phyloP scores from a whole-genome alignment of 2,329 filamentous ascomycete genomes.

The Calonectria pseudoturangicola region DNA sequence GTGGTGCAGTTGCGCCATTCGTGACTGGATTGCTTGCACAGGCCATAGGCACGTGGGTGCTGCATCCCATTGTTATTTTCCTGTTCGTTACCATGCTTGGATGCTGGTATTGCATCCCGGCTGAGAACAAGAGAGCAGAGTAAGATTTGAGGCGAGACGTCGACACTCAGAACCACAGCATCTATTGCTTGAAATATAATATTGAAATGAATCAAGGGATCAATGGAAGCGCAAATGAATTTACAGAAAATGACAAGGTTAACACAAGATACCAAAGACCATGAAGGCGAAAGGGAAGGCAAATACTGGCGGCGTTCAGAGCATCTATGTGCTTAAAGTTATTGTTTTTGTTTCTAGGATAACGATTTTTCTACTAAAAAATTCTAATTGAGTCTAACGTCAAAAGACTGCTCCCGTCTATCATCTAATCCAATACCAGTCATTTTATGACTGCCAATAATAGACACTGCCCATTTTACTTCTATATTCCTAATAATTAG shows the following conservation, averaged over 20 bases:
- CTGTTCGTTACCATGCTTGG: slow-evolving; percentile 79
- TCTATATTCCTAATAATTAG: slow-evolving; percentile 18
- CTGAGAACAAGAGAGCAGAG: slow-evolving; percentile 75
- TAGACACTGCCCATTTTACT: slow-evolving; percentile 22
- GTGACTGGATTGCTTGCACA: slow-evolving; percentile 79
- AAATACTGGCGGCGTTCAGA: not conserved
- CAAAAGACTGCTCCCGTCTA: slow-evolving; percentile 39
- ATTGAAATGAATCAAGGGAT: not conserved
- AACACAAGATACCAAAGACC: not conserved
- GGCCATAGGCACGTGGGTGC: slow-evolving; percentile 76
- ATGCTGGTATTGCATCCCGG: slow-evolving; percentile 78
- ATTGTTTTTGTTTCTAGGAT: slow-evolving; percentile 12
- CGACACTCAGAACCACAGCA: too few species aligned
- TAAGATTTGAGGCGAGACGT: slow-evolving; percentile 53
- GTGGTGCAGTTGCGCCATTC: slow-evolving; percentile 81
- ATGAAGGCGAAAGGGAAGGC: not conserved
- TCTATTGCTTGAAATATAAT: not conserved
- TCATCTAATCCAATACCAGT: slow-evolving; percentile 42
- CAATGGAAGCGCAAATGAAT: not conserved
- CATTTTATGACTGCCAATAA: slow-evolving; percentile 27
- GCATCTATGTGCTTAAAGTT: not conserved
- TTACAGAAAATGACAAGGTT: not conserved
- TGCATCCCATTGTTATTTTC: slow-evolving; percentile 80
- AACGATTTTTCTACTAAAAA: slow-evolving; percentile 31
- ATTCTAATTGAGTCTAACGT: slow-evolving; percentile 41